These are phyloP conservation scores for Pichia rugopelliculosa DNA, from an alignment of 805 yeast species.

Conservation along the genomic window DNA sequence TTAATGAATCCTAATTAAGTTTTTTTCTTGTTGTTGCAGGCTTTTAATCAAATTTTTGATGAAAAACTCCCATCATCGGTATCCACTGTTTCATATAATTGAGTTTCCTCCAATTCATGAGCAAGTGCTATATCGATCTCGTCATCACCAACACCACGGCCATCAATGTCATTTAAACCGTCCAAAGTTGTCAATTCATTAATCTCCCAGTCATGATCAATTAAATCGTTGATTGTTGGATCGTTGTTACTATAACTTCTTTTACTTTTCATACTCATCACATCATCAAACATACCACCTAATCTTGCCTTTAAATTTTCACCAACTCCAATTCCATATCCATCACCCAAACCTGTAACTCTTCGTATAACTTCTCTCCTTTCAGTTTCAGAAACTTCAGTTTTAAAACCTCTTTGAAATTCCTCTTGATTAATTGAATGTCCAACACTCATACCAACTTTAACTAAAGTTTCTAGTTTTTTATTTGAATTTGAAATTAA, in stretches of 20 bases:
- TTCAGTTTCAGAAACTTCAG: conserved; percentile 4
- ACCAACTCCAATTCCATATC: conserved; percentile 1
- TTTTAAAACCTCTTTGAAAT: conserved; percentile 31
- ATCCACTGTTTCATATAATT: neutral
- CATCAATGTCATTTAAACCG: conserved; percentile 3
- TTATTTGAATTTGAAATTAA: conserved; percentile 57
- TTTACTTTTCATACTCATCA: conserved; percentile 7
- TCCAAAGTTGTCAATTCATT: conserved; percentile 14
- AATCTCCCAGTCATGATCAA: conserved; percentile 24
- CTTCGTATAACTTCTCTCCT: conserved; percentile 10
- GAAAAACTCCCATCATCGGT: neutral
- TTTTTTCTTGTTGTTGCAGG: too few relatives aligned
- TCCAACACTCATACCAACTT: conserved; percentile 91
- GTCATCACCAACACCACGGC: neutral
- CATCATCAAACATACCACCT: conserved; percentile 11
- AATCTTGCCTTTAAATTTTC: conserved; percentile 5
- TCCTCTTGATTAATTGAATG: conserved; percentile 51
- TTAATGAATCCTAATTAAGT: too few relatives aligned
- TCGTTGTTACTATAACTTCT: neutral
- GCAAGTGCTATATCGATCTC: conserved; percentile 3
- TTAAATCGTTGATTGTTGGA: neutral
- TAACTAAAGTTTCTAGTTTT: conserved; percentile 72
- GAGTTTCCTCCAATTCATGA: neutral
- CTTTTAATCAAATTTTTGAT: neutral
- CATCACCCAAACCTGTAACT: conserved; percentile 14